Evolutionary conservation across 2,329 filamentous ascomycete species (phyloP).

Genomic region (Graphilbum ipis-grandicollis): DNA sequence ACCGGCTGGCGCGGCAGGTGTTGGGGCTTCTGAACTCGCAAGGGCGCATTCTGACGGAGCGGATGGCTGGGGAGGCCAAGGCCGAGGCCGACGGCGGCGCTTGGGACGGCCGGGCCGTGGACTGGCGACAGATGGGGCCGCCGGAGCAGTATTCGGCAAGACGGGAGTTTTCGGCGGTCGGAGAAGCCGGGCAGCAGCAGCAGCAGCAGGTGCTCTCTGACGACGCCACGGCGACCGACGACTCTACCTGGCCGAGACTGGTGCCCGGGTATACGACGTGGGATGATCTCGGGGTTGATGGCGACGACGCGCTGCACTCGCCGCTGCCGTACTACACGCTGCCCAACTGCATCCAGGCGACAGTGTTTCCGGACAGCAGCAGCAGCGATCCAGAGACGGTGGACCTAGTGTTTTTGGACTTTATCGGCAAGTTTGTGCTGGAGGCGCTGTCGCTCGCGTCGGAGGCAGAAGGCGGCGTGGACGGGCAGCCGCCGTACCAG

Average conservation of each 20-base stretch:
- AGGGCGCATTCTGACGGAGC: constrained; percentile 27
- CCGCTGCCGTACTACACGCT: constrained; percentile 57
- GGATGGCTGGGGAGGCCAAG: too few relatives aligned
- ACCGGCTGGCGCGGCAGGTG: constrained; percentile 53
- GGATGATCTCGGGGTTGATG: constrained; percentile 68
- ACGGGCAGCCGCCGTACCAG: constrained; percentile 10
- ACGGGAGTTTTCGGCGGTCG: too few relatives aligned
- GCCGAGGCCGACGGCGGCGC: neutral
- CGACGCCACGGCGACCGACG: constrained; percentile 11
- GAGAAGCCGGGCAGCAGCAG: constrained; percentile 6
- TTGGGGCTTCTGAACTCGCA: constrained; percentile 39
- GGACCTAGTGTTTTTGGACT: constrained; percentile 83
- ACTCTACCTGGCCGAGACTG: constrained; percentile 22
- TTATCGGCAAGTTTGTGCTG: constrained; percentile 69
- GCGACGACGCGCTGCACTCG: constrained; percentile 77
- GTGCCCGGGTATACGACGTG: constrained; percentile 68
- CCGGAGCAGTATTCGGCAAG: constrained; percentile 23
- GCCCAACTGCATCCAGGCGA: constrained; percentile 68
- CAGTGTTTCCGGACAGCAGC: constrained; percentile 27
- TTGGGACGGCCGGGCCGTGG: constrained; percentile 11
- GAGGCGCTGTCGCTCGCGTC: constrained; percentile 36
- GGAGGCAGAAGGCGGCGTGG: constrained; percentile 23
- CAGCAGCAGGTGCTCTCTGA: constrained; percentile 14
- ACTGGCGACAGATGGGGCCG: constrained; percentile 29
- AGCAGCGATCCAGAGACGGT: constrained; percentile 46